phyloP scores from a whole-genome alignment of 2,329 filamentous ascomycete species.

The Tolypocladium ophioglossoides region DNA sequence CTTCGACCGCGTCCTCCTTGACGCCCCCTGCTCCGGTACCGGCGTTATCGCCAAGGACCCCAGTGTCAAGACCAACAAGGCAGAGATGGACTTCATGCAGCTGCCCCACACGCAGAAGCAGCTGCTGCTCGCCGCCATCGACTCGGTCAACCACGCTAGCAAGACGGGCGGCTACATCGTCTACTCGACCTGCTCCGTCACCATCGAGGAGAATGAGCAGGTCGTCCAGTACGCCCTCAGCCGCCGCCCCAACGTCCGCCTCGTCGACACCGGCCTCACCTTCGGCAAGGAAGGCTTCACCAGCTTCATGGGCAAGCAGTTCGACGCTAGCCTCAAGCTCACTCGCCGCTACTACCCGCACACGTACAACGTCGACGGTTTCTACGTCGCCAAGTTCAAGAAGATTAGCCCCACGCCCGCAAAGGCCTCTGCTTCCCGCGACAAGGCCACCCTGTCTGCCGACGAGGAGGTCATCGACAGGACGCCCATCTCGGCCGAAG shows the following conservation, averaged over 20 bases:
- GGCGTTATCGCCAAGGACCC: constrained; percentile 97
- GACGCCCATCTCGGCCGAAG: constrained; percentile 49
- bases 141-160: constrained; percentile 82
- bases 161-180: constrained; percentile 93
- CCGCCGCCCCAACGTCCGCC: constrained; percentile 84
- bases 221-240: constrained; percentile 90
- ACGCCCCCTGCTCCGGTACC: constrained; percentile 92
- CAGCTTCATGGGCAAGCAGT: constrained; percentile 81
- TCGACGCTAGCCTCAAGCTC: constrained; percentile 74
- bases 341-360: constrained; percentile 85
- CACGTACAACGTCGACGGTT: constrained; percentile 91
- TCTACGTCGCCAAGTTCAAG: constrained; percentile 97
- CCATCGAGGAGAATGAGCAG: constrained; percentile 79
- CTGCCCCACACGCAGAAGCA: constrained; percentile 94
- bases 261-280: constrained; percentile 81
- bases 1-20: constrained; percentile 87
- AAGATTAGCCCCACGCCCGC: constrained; percentile 72
- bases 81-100: constrained; percentile 84
- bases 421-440: constrained; percentile 26
- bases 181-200: constrained; percentile 94
- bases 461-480: constrained; percentile 50
- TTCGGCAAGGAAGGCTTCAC: constrained; percentile 93
- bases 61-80: constrained; percentile 97
- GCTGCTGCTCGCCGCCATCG: constrained; percentile 82
- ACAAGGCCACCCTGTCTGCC: constrained; percentile 17